Evolutionary conservation across 2,329 filamentous ascomycete genomes (phyloP).

Genomic region (Hypoxylon sp.): DNA sequence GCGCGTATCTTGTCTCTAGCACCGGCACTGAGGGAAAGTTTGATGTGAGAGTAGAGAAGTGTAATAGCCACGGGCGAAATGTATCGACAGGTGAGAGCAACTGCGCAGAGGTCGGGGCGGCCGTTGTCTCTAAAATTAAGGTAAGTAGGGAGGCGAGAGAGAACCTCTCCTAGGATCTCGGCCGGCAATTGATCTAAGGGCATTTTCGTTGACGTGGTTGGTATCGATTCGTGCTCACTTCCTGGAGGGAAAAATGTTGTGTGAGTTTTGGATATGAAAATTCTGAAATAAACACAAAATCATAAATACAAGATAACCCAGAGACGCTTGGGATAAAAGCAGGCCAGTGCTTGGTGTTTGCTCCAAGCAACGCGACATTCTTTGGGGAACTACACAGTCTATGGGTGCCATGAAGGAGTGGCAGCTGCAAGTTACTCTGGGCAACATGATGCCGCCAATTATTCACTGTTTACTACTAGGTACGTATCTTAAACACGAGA

Average conservation of each 20-base stretch:
- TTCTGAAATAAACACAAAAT: not conserved
- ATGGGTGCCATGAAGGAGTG: too few relatives aligned
- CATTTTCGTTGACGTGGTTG: slow-evolving; percentile 2
- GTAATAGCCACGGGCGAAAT: slow-evolving; percentile 12
- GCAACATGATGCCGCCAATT: too few relatives aligned
- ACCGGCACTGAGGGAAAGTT: not conserved
- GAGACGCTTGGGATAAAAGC: too few relatives aligned
- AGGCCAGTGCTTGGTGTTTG: too few relatives aligned
- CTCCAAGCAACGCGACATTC: too few relatives aligned
- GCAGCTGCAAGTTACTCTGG: too few relatives aligned
- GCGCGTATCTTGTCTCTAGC: slow-evolving; percentile 1
- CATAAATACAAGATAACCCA: too few relatives aligned
- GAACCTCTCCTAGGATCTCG: slow-evolving; percentile 25
- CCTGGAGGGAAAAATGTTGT: not conserved
- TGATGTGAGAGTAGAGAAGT: slow-evolving; percentile 16
- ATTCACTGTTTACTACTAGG: too few relatives aligned
- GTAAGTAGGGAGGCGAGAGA: slow-evolving; percentile 6
- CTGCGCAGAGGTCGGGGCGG: slow-evolving; percentile 23
- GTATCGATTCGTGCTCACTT: not conserved
- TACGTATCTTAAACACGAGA: too few relatives aligned
- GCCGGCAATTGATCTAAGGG: slow-evolving; percentile 2
- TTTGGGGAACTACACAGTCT: too few relatives aligned
- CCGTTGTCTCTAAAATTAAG: not conserved
- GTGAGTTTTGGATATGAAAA: not conserved
- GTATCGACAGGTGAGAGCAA: slow-evolving; percentile 28